Base-by-base conservation (phyloP, 345 rosid genomes). In the Salix brachista region DNA sequence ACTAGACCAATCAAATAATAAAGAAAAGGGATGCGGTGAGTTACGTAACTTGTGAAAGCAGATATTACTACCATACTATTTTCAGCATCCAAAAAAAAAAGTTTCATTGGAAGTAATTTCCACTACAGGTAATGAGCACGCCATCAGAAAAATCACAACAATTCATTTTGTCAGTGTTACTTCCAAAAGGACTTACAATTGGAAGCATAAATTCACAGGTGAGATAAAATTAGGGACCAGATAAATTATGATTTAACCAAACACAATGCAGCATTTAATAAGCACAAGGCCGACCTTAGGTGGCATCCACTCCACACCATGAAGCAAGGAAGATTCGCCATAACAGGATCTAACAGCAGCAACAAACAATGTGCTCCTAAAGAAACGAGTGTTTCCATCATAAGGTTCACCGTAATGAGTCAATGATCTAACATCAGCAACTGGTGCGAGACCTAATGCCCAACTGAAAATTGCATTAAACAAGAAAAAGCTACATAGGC, bases 281-380 rank as follows among this genome's bases (percentile, higher is more conserved):
- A 32, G 21, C 36, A 21, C 34, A 85, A 52, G 69, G 68, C 84
- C 39, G 46, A 95, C 99, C 85, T 93, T 91, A 52, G 97, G 99
- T 77, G 99, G 94, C 99, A 96, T 93, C 99, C 99, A 96, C 65
- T 93, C 99, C 71, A 90, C 97, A 39, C 97, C 99, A 85, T 96
- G 99, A 77, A 96, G 99, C 87, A 96, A 46, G 78, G 93, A 87
- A 74, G 99, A 91, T 89, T 96, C 99, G 72, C 92, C 90, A 61
- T 91, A 95, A 79, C 96, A 96, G 26, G 99, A 90, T 89, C 99
- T 89, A 83, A 96, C 98, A 0, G 97, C 87, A 83, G 99, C 96
- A 74, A 93, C 97, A 82, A 90, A 96, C 72, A 96, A 78, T 14
- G 92, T 93, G 86, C 92, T 91, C 79, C 93, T 87, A 75, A 96